Base-by-base conservation (phyloP, 768 basidiomycete genomes). In the Trametes sanguinea region DNA sequence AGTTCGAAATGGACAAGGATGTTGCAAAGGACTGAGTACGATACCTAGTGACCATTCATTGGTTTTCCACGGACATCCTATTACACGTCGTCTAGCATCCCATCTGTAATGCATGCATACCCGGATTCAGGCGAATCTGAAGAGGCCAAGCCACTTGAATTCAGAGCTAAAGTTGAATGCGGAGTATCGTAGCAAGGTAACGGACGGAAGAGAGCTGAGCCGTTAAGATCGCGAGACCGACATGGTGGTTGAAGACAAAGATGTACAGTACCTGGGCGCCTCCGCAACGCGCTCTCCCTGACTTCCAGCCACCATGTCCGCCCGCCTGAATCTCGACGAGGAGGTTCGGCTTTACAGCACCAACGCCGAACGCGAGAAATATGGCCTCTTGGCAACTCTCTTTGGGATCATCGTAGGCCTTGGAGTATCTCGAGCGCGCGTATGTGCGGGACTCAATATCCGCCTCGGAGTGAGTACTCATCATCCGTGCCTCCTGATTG, bases 381-480 rank as follows among this genome's bases (percentile, higher is more conserved):
- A 88, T 68, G 94, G 90, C 70, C 88, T 90, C 10, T 80, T 95
- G 16, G 90, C 93, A 0, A 98, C 94, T 4, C 80, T 99, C 6
- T 99, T 90, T 68, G 91, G 93, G 7, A 92, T 99, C 68, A 85
- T 97, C 60, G 89, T 95, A n/a, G 48, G 85, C 90, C 2, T 79
- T 99, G 10, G 95, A 98, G 69, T 98, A 95, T 72, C 88, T 98
- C 27, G 96, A 99, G 74, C 83, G 94, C 44, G 96, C 95, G 0
- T 98, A 96, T 75, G 89, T 98, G 43, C 85, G 96, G 14, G 97
- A 98, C 77, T 88, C 91, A 0, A 90, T 98, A 60, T 88, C 88
- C 17, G 89, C 92, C 2, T 86, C 87, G 51, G 93, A 98, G 95
- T 97, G 78, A 75, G 93, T 54, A 30, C 33, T 30, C 40, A 43